Evolutionary conservation across 192 early-diverging fungal species (phyloP).

Genomic region (Backusella westeae): DNA sequence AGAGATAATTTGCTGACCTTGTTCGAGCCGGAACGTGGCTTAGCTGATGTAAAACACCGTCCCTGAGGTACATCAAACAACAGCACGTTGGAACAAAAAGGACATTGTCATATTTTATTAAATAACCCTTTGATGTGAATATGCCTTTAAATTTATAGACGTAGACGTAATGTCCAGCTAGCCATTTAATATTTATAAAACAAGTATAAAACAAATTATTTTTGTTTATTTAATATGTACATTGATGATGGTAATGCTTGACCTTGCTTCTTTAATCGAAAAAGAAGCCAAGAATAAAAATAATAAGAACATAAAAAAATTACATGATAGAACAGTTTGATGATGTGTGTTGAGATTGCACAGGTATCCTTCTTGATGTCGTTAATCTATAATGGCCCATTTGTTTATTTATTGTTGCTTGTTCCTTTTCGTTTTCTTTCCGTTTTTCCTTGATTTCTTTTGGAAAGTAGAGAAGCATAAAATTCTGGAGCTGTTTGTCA

Average conservation of each 20-base stretch:
- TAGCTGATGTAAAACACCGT: background rate
- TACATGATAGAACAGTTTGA: background rate
- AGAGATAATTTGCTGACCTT: background rate
- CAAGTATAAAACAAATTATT: background rate
- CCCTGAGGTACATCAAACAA: background rate
- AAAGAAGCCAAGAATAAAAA: background rate
- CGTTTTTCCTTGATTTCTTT: conserved; percentile 73
- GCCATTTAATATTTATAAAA: no score
- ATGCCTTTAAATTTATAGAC: no score
- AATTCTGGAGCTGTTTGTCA: conserved; percentile 65
- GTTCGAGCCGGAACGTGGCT: conserved; percentile 7
- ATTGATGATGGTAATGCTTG: background rate
- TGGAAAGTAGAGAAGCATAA: conserved; percentile 77
- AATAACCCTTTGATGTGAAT: no score
- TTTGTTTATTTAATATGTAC: background rate
- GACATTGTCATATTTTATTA: no score
- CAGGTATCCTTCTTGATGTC: background rate
- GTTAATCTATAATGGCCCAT: background rate
- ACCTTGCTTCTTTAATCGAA: background rate
- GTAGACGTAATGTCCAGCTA: no score
- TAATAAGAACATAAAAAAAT: background rate
- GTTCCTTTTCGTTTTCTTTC: conserved; percentile 60
- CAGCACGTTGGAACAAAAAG: no score
- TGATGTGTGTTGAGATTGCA: background rate
- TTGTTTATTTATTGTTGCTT: conserved; percentile 33